A percentile compares a stretch with the other conserved stretches of the same genome.
Conservation (phyloP, 176 grass and related monocot genomes). For the Carex scoparia region DNA sequence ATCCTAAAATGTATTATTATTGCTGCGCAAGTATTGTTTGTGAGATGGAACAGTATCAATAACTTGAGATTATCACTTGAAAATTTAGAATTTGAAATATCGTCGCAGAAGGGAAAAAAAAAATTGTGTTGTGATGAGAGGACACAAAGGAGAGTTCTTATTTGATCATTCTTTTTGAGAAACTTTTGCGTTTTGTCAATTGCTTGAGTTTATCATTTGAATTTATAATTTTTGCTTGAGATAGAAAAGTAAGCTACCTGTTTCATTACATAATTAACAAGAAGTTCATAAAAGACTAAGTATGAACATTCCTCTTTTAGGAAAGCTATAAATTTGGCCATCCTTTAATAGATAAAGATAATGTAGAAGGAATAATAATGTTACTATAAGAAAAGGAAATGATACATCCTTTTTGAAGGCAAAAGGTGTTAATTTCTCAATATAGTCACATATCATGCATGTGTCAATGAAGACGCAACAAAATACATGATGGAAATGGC, state of each 20-base stretch:
- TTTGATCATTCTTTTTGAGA: neutral
- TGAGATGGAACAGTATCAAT: neutral
- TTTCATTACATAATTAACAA: neutral
- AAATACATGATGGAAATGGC: conserved; percentile 14
- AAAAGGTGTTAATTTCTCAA: neutral
- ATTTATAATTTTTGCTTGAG: no score
- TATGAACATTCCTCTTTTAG: neutral
- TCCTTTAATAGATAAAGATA: neutral
- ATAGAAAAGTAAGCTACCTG: neutral
- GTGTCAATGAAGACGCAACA: neutral
- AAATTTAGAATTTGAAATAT: neutral
- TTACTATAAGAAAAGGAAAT: neutral
- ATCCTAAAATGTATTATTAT: neutral
- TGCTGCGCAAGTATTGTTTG: neutral
- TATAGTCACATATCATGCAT: neutral
- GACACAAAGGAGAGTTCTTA: neutral
- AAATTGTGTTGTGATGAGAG: neutral
- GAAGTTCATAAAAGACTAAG: neutral
- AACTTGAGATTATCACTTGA: neutral
- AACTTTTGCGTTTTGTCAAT: no score
- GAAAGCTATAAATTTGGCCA: neutral
- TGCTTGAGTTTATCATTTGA: no score
- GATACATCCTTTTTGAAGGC: neutral
- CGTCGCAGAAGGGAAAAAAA: neutral
- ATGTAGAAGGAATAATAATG: neutral